These are phyloP conservation scores for Mrakiaceae sp. DNA, from an alignment of 1,284 basidiomycete species.

Conservation along the genomic window DNA sequence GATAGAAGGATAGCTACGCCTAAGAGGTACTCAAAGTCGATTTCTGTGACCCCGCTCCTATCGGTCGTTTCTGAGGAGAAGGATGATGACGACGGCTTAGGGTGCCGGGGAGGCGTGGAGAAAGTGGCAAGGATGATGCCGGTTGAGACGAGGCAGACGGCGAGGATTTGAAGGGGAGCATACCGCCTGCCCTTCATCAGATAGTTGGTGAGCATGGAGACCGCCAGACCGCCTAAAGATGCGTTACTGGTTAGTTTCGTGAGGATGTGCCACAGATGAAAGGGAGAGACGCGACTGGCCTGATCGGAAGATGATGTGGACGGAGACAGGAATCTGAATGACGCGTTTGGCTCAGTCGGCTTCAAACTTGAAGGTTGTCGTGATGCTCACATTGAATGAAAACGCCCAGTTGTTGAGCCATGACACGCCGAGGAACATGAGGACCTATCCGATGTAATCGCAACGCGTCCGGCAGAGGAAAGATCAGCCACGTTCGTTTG, in stretches of 20 bases:
- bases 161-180: conserved; percentile 50
- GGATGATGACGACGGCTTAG: conserved; percentile 13
- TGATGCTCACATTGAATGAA: conserved; percentile 41
- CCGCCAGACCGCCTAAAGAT: conserved; percentile 29
- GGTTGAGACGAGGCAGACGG: conserved; percentile 64
- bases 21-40: conserved; percentile 39
- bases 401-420: conserved; percentile 81
- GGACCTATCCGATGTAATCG: conserved; percentile 25
- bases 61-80: not conserved
- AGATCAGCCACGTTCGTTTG: too few species aligned
- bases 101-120: conserved; percentile 45
- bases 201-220: conserved; percentile 35
- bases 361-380: not conserved
- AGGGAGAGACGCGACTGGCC: conserved; percentile 50
- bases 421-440: not conserved
- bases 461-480: not conserved
- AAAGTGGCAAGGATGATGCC: conserved; percentile 78
- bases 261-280: conserved; percentile 41
- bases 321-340: conserved; percentile 61
- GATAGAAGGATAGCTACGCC: conserved; percentile 58
- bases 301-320: conserved; percentile 89
- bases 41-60: conserved; percentile 21
- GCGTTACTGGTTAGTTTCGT: conserved; percentile 28
- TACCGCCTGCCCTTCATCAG: conserved; percentile 47
- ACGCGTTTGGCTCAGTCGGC: not conserved